phyloP scores from a whole-genome alignment of 129 eudicot genomes.

The Flaveria brownii region DNA sequence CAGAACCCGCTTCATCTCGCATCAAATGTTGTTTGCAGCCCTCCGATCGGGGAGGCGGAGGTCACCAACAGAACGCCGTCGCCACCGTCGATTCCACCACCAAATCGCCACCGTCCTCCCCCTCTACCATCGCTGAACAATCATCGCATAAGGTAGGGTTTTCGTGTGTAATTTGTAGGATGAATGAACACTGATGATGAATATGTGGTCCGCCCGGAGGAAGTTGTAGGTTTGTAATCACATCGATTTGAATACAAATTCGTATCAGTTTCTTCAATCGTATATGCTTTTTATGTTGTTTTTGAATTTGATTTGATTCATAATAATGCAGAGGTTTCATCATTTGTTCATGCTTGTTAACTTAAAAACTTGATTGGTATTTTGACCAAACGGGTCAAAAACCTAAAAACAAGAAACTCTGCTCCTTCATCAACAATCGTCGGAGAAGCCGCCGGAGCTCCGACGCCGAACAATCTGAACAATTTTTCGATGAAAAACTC shows the following conservation, averaged over 20 bases:
- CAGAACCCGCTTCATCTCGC: too few species aligned
- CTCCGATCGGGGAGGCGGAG: too few species aligned
- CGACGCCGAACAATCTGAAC: neutral
- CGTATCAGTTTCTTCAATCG: neutral
- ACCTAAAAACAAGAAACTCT: conserved; percentile 6
- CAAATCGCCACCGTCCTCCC: conserved; percentile 24
- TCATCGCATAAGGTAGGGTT: conserved; percentile 40
- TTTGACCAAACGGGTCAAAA: neutral
- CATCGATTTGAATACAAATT: neutral
- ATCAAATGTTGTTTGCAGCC: too few species aligned
- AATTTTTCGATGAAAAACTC: conserved; percentile 36
- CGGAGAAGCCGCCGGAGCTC: conserved; percentile 27
- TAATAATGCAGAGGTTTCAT: conserved; percentile 62
- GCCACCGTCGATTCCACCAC: conserved; percentile 22
- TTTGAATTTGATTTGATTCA: neutral
- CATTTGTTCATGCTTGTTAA: conserved; percentile 38
- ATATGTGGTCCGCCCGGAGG: conserved; percentile 40
- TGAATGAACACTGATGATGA: neutral
- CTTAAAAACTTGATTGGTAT: too few species aligned
- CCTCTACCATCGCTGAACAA: conserved; percentile 9
- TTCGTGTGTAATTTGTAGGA: neutral
- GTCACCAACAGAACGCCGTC: too few species aligned
- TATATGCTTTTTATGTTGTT: too few species aligned
- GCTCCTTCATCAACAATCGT: neutral
- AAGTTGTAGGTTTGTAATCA: conserved; percentile 51